A percentile compares a stretch with the other conserved stretches of the same genome.
phyloP scores from a whole-genome alignment of 441 rosid species.

The Gossypium schwendimanii region DNA sequence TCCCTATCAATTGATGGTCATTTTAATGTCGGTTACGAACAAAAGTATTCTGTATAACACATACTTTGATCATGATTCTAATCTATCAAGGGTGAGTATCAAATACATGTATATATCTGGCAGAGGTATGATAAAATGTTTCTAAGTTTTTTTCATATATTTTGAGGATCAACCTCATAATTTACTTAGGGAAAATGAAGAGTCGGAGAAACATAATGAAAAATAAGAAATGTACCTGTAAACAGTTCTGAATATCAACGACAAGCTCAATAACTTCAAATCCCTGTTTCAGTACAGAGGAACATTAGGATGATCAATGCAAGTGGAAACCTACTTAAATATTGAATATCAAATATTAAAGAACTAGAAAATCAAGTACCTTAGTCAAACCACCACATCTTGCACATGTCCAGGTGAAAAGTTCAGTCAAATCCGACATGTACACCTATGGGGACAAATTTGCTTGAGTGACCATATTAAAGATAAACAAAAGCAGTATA shows the following conservation, averaged over 20 bases:
- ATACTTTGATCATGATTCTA: background rate
- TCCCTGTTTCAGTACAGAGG: background rate
- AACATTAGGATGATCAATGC: background rate
- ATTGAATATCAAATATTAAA: background rate
- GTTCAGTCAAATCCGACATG: background rate
- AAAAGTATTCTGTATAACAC: background rate
- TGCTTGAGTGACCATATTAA: slow-evolving; percentile 14
- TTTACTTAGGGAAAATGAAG: too few species aligned
- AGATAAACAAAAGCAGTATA: background rate
- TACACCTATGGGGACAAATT: slow-evolving; percentile 43
- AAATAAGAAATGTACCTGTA: background rate
- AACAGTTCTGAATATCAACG: background rate
- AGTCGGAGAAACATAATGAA: too few species aligned
- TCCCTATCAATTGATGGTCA: background rate
- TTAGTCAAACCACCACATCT: background rate
- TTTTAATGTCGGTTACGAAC: background rate
- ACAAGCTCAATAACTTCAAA: background rate
- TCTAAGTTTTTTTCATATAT: too few species aligned
- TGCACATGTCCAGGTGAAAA: background rate
- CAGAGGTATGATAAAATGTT: too few species aligned
- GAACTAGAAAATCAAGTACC: background rate
- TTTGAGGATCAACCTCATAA: too few species aligned
- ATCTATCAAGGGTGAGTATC: background rate
- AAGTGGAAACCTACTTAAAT: background rate
- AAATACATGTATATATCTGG: too few species aligned